Conservation (phyloP, 768 basidiomycete species). For the Galerina marginata region DNA sequence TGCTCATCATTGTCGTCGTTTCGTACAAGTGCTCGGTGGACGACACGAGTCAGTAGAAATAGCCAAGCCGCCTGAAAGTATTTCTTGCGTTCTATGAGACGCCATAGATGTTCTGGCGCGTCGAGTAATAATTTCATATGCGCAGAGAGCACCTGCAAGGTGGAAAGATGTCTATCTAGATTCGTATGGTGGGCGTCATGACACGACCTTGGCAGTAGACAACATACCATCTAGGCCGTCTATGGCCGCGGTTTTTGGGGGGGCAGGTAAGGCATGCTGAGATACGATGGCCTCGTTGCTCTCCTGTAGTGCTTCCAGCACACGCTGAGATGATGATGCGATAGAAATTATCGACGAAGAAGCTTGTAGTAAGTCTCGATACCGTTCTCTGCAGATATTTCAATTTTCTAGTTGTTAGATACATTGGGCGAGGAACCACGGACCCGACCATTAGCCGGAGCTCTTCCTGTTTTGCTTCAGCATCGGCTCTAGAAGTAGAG, state of each 20-base stretch:
- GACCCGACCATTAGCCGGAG: constrained; percentile 91
- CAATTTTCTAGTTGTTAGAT: constrained; percentile 41
- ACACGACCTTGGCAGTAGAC: not conserved
- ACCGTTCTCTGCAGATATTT: constrained; percentile 80
- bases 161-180: constrained; percentile 69
- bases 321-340: constrained; percentile 67
- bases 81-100: constrained; percentile 78
- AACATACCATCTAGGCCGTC: constrained; percentile 51
- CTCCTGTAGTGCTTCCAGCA: constrained; percentile 67
- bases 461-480: constrained; percentile 87
- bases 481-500: constrained; percentile 63
- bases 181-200: not conserved
- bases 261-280: constrained; percentile 49
- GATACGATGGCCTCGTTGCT: constrained; percentile 58
- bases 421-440: constrained; percentile 40
- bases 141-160: constrained; percentile 78
- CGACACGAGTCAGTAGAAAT: constrained; percentile 84
- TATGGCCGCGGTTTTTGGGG: constrained; percentile 42
- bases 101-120: constrained; percentile 91
- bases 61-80: constrained; percentile 88
- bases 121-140: constrained; percentile 92
- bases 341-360: constrained; percentile 86
- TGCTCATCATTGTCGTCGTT: constrained; percentile 70
- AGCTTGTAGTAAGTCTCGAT: constrained; percentile 85
- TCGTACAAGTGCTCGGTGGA: constrained; percentile 73